phyloP scores from a whole-genome alignment of 2,329 filamentous ascomycete species.

The Pseudogymnoascus sp. region DNA sequence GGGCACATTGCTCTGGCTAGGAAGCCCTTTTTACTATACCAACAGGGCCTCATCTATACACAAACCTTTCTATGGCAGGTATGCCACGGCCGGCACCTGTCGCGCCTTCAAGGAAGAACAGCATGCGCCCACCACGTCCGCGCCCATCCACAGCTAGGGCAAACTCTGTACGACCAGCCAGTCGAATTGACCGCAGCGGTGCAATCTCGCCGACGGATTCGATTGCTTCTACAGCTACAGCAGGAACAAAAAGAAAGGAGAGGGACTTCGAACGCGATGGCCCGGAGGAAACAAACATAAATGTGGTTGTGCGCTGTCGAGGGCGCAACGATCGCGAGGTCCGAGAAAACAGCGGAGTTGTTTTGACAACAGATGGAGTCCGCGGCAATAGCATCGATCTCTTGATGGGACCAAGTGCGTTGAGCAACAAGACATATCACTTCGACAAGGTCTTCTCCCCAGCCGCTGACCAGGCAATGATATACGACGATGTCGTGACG shows the following conservation, averaged over 20 bases:
- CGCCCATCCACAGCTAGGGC: conserved; percentile 46
- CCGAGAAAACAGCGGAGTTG: conserved; percentile 87
- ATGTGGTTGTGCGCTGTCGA: conserved; percentile 90
- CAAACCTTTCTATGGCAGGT: conserved; percentile 41
- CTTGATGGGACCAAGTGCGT: conserved; percentile 83
- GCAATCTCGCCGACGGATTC: conserved; percentile 62
- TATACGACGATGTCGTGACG: conserved; percentile 91
- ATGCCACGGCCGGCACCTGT: conserved; percentile 42
- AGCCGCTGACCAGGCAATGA: conserved; percentile 84
- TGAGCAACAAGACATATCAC: conserved; percentile 93
- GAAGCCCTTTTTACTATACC: not conserved
- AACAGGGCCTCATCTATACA: not conserved
- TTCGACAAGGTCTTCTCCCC: conserved; percentile 97
- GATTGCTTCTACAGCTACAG: conserved; percentile 47
- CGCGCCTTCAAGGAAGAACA: conserved; percentile 39
- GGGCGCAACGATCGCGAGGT: conserved; percentile 90
- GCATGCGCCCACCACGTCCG: conserved; percentile 45
- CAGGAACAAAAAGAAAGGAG: conserved; percentile 74
- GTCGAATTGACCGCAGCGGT: conserved; percentile 17
- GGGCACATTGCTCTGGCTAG: not conserved
- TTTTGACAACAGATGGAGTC: conserved; percentile 80
- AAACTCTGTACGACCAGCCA: conserved; percentile 30
- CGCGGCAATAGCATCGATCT: conserved; percentile 78
- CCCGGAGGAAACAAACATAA: conserved; percentile 88
- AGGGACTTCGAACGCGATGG: conserved; percentile 68